Base-by-base conservation (phyloP, 768 basidiomycete species). In the Daedalea quercina region DNA sequence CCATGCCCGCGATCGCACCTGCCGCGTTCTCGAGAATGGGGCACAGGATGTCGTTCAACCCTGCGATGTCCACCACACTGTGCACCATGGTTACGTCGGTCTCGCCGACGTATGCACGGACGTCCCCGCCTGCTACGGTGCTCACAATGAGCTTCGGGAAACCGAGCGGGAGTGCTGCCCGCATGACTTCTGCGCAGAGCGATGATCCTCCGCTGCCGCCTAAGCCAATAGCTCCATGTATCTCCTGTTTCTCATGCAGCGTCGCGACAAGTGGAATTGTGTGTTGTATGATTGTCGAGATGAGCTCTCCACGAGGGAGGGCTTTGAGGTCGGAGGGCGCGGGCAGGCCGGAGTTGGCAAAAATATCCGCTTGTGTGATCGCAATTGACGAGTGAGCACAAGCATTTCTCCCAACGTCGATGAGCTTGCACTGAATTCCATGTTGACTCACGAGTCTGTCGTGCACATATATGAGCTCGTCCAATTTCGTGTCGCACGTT, bases 401-500 rank as follows among this genome's bases (percentile, higher is more conserved):
- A 20, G 59, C 44, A 15, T 47, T 57, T 22, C 56, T 56, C 20
- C 59, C 59, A 22, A 57, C 59, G 31, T 60, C 59, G 43, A 60
- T 26, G 33, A 60, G 54, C 40, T 52, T 57, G 54, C 57, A 56
- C 23, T 51, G 51, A 35, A 55, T 47, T 35, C 37, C 42, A 42
- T 57, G 46, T 11, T 44, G 20, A 12, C 52, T 23, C 13, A 53
- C 8, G 26, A 60, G 56, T 2, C 37, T 23, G 9, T 47, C 28
- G 24, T 54, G 59, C 33, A 60, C 52, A 44, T 57, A 55, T 35
- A 60, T 51, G 9, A 60, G 56, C 43, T 60, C 59, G 8, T 60
- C 56, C 34, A 60, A 52, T 28, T 60, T 60, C 6, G 59, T 60
- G 37, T 60, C 59, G 59, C 59, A 60, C 8, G 59, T 60, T n/a